Conservation (phyloP, 768 basidiomycete species). For the Lentinula raphanica region DNA sequence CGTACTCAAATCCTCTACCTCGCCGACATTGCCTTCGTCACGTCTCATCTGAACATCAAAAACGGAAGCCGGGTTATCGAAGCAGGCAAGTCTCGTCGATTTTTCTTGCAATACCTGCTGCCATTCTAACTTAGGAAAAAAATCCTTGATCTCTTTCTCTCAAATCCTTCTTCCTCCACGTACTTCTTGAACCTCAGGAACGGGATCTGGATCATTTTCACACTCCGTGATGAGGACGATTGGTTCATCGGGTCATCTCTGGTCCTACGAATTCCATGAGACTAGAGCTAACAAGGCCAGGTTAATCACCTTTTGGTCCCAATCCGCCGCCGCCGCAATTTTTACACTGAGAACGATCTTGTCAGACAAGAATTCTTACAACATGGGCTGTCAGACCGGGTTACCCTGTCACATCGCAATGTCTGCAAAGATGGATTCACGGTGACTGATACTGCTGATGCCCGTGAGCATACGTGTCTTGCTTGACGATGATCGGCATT, state of each 20-base stretch:
- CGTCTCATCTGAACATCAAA: conserved; percentile 72
- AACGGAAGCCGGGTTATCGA: conserved; percentile 84
- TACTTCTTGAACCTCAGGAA: too few species aligned
- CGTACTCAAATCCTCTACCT: conserved; percentile 97
- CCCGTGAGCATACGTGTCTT: too few species aligned
- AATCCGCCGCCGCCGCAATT: not conserved
- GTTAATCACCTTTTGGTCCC: conserved; percentile 35
- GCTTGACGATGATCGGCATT: too few species aligned
- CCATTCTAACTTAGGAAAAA: too few species aligned
- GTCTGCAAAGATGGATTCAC: conserved; percentile 99
- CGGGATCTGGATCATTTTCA: conserved; percentile 89
- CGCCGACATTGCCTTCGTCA: conserved; percentile 94
- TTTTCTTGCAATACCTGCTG: too few species aligned
- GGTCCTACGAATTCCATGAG: conserved; percentile 95
- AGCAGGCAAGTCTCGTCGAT: conserved; percentile 76
- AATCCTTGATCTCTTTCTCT: not conserved
- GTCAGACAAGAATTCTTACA: conserved; percentile 76
- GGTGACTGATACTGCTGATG: conserved; percentile 62
- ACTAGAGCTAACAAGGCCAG: conserved; percentile 76
- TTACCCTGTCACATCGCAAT: conserved; percentile 83
- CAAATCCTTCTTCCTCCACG: conserved; percentile 12
- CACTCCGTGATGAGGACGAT: conserved; percentile 82
- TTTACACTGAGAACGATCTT: not conserved
- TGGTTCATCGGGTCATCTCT: conserved; percentile 68
- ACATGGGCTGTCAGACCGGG: conserved; percentile 73